phyloP scores from a whole-genome alignment of 2,329 filamentous ascomycete species.

The Penicillium digitatum region DNA sequence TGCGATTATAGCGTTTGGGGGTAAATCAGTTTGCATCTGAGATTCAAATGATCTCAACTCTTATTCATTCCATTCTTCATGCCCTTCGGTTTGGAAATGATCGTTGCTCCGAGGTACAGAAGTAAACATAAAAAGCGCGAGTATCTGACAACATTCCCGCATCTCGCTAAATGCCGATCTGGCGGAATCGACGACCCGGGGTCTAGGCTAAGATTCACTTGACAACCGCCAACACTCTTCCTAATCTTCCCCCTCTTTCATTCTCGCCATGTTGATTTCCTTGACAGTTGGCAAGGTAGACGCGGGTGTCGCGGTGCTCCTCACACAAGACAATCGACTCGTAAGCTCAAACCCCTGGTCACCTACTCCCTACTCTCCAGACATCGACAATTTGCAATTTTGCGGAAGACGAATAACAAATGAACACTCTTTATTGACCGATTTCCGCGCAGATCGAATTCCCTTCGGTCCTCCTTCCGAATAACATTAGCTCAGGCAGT shows the following conservation, averaged over 20 bases:
- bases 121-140: slow-evolving; percentile 20
- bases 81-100: background rate
- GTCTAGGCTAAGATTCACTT: slow-evolving; percentile 15
- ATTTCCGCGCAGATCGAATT: slow-evolving; percentile 76
- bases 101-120: background rate
- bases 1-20: background rate
- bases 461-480: slow-evolving; percentile 91
- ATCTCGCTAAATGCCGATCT: slow-evolving; percentile 35
- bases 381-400: slow-evolving; percentile 5
- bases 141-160: slow-evolving; percentile 23
- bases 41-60: background rate
- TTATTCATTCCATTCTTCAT: background rate
- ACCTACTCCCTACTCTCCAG: slow-evolving; percentile 6
- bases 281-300: slow-evolving; percentile 99
- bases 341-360: slow-evolving; percentile 53
- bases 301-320: slow-evolving; percentile 91
- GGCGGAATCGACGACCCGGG: slow-evolving; percentile 23
- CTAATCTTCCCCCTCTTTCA: slow-evolving; percentile 1
- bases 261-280: slow-evolving; percentile 77
- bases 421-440: background rate
- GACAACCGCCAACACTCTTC: slow-evolving; percentile 11
- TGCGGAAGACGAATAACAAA: background rate
- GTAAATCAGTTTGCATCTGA: slow-evolving; percentile 1
- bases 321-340: slow-evolving; percentile 94
- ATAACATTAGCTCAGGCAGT: slow-evolving; percentile 90